A percentile compares a stretch with the other conserved stretches of the same genome.
Evolutionary conservation across 2,329 filamentous ascomycete species (phyloP).

Genomic region (Chaetomiaceae sp.): DNA sequence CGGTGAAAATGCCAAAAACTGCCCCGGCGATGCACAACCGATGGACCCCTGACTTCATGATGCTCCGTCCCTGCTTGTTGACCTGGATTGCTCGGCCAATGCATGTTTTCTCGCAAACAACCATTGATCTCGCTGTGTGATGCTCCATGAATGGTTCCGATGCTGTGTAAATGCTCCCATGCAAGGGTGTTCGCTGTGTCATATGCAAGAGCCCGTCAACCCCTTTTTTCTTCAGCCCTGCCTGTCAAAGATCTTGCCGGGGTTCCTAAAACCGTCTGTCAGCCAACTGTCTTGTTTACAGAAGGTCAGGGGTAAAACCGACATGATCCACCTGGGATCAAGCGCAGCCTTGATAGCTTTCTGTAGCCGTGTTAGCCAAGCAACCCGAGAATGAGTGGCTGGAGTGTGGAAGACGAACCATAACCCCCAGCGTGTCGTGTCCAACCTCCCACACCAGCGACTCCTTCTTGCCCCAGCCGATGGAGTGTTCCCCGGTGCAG

Average conservation of each 20-base stretch:
- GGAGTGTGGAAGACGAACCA: slow-evolving; percentile 42
- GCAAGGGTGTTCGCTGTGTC: not conserved
- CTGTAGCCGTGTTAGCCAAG: slow-evolving; percentile 15
- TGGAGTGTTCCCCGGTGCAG: slow-evolving; percentile 82
- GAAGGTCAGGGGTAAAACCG: slow-evolving; percentile 12
- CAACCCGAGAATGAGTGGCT: not conserved
- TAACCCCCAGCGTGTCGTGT: slow-evolving; percentile 72
- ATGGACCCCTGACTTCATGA: not conserved
- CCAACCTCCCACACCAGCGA: slow-evolving; percentile 76
- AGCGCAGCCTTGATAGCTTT: slow-evolving; percentile 75
- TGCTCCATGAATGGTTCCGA: slow-evolving; percentile 14
- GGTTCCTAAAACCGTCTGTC: slow-evolving; percentile 49
- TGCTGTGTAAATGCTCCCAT: slow-evolving; percentile 7
- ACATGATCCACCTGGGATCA: slow-evolving; percentile 80
- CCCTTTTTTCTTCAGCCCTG: slow-evolving; percentile 24
- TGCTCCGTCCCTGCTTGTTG: not conserved
- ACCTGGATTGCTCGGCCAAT: not conserved
- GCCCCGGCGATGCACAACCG: not conserved
- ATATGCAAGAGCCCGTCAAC: not conserved
- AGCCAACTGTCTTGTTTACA: not conserved
- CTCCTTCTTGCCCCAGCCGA: slow-evolving; percentile 83
- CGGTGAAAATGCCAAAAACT: not conserved
- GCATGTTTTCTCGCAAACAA: not conserved
- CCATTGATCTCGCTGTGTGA: not conserved
- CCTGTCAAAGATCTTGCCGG: slow-evolving; percentile 83